phyloP scores from a whole-genome alignment of 305 asterid genomes.

The Caryopteris hybrid region DNA sequence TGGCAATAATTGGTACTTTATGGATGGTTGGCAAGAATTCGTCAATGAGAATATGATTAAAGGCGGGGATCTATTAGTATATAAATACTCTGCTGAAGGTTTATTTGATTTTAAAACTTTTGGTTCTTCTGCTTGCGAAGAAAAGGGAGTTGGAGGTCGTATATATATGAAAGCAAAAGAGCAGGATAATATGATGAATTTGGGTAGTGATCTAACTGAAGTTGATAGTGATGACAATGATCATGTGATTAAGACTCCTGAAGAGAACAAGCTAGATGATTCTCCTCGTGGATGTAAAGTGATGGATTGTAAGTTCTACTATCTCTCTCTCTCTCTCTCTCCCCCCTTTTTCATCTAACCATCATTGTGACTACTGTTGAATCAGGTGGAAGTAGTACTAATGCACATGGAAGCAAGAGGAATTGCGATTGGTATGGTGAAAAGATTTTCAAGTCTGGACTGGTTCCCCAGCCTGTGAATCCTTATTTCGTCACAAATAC shows the following conservation, averaged over 20 bases:
- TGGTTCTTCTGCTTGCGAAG: neutral
- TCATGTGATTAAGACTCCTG: neutral
- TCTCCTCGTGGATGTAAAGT: neutral
- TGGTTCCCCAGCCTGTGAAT: neutral
- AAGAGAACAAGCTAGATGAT: neutral
- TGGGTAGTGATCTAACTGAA: neutral
- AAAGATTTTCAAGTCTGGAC: neutral
- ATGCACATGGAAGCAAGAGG: neutral
- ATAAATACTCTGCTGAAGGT: neutral
- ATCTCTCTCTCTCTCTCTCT: too few relatives aligned
- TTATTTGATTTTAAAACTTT: neutral
- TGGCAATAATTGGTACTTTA: neutral
- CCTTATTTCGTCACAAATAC: neutral
- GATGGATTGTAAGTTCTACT: neutral
- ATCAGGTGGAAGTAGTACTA: neutral
- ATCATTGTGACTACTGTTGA: neutral
- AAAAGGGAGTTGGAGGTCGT: neutral
- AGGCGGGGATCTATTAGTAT: neutral
- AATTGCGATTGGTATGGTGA: neutral
- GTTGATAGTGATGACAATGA: neutral
- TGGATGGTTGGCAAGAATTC: conserved; percentile 7
- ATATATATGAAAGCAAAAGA: neutral
- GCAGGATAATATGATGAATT: neutral
- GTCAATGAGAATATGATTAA: neutral
- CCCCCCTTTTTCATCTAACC: too few relatives aligned